Percentiles rank a stretch among this genome's conserved stretches.
These are phyloP conservation scores for Aspergillus phoenicis DNA, from an alignment of 2,329 filamentous ascomycete genomes.

Conservation along the genomic window DNA sequence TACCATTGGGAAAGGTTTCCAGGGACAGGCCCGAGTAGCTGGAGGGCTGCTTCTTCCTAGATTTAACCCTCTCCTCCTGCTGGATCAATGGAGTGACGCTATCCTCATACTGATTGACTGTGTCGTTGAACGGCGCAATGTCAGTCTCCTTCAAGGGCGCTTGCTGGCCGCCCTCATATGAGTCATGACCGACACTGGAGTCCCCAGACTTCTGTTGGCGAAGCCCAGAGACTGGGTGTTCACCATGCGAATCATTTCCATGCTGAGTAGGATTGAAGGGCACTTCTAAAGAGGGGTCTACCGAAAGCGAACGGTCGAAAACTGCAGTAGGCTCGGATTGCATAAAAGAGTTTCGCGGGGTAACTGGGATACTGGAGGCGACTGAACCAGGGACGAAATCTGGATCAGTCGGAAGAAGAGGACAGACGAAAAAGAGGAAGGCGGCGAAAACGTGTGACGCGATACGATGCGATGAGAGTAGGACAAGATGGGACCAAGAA, in stretches of 20 bases:
- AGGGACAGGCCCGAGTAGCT: conserved; percentile 53
- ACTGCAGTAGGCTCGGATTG: conserved; percentile 61
- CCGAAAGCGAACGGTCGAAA: conserved; percentile 49
- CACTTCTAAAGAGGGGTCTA: conserved; percentile 42
- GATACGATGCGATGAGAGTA: neutral
- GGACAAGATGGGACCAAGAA: conserved; percentile 10
- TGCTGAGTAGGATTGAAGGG: conserved; percentile 54
- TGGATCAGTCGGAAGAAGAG: conserved; percentile 52
- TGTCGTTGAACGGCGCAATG: conserved; percentile 50
- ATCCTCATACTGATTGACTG: conserved; percentile 59
- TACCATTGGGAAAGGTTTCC: conserved; percentile 78
- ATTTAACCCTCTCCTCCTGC: conserved; percentile 49
- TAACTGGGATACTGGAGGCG: conserved; percentile 38
- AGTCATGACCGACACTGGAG: conserved; percentile 27
- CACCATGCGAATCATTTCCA: conserved; percentile 56
- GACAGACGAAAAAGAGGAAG: conserved; percentile 1
- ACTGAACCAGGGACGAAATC: conserved; percentile 57
- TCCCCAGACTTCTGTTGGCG: conserved; percentile 44
- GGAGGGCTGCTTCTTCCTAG: conserved; percentile 54
- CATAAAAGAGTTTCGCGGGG: conserved; percentile 60
- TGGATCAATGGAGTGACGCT: conserved; percentile 41
- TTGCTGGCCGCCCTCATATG: conserved; percentile 23
- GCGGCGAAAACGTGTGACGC: conserved; percentile 10
- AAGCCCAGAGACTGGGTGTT: conserved; percentile 48
- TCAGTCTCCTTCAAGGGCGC: conserved; percentile 30